Conservation (phyloP, 768 basidiomycete genomes). For the Suillus lakei region DNA sequence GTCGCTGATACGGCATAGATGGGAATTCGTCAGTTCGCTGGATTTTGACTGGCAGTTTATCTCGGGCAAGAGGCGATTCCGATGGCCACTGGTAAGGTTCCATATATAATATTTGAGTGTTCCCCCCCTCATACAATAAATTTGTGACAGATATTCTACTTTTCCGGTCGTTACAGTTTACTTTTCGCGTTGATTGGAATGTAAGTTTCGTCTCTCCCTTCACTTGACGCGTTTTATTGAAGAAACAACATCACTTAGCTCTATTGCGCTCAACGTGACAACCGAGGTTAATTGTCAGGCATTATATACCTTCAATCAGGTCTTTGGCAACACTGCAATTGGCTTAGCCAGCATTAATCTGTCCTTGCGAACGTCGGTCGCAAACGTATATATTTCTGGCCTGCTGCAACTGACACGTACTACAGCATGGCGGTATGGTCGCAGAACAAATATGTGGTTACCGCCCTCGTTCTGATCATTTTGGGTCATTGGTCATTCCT, state of each 20-base stretch:
- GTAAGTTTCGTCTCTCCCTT: conserved; percentile 42
- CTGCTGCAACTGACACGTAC: background rate
- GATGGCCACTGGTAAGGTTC: conserved; percentile 65
- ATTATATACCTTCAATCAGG: conserved; percentile 70
- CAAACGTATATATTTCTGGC: background rate
- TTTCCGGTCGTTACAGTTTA: conserved; percentile 68
- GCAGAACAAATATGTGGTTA: conserved; percentile 55
- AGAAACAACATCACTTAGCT: conserved; percentile 39
- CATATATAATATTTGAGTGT: background rate
- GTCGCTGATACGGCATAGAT: conserved; percentile 42
- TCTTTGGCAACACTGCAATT: conserved; percentile 67
- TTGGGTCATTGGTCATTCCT: conserved; percentile 76
- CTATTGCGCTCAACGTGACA: conserved; percentile 63
- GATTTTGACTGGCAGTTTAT: conserved; percentile 69
- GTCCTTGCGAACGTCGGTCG: conserved; percentile 64
- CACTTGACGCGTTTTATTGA: background rate
- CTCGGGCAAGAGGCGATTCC: conserved; percentile 58
- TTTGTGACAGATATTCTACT: conserved; percentile 61
- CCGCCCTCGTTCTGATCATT: conserved; percentile 58
- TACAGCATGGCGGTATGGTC: conserved; percentile 74
- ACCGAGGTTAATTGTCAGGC: conserved; percentile 66
- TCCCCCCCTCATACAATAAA: conserved; percentile 4
- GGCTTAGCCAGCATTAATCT: conserved; percentile 76
- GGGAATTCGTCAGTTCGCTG: conserved; percentile 69
- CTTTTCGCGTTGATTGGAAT: conserved; percentile 71